A percentile compares a stretch with the other conserved stretches of the same genome.
Conservation (phyloP, 371 early-diverging fungal genomes). For the Lichtheimia ornata region DNA sequence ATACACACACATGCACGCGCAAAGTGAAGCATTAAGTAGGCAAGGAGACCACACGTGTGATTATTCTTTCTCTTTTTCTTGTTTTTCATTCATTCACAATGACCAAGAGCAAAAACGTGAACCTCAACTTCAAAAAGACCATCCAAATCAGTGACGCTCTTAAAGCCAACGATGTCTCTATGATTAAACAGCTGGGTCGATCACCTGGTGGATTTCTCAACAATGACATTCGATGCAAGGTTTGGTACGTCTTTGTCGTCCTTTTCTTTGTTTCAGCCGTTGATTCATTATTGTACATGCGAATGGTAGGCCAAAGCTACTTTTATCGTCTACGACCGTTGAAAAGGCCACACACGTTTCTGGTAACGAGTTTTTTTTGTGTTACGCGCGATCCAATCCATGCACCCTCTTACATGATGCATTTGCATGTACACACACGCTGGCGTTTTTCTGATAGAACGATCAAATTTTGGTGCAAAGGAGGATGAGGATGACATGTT, state of each 20-base stretch:
- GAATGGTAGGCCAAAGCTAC: background rate
- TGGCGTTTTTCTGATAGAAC: slow-evolving; percentile 2
- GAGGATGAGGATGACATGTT: no score
- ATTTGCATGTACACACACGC: background rate
- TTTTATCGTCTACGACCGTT: slow-evolving; percentile 34
- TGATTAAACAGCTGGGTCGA: slow-evolving; percentile 49
- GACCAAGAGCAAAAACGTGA: background rate
- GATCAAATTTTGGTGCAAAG: slow-evolving; percentile 6
- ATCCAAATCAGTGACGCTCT: slow-evolving; percentile 54
- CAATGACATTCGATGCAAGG: slow-evolving; percentile 47
- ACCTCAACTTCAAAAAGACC: background rate
- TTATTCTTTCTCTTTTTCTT: slow-evolving; percentile 5
- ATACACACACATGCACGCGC: no score
- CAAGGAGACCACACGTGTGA: background rate
- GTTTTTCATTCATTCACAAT: background rate
- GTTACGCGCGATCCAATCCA: slow-evolving; percentile 15
- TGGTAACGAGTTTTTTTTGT: slow-evolving; percentile 41
- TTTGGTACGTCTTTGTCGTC: slow-evolving; percentile 44
- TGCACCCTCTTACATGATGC: background rate
- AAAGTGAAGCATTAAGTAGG: no score
- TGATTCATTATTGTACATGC: background rate
- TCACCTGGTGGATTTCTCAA: slow-evolving; percentile 55
- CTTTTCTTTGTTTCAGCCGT: no score
- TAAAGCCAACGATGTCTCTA: slow-evolving; percentile 39
- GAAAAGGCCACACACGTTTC: no score